Evolutionary conservation across 306 rosid species (phyloP), one percentile per base, ranked within the genome.

Genomic region (Prunus davidiana): DNA sequence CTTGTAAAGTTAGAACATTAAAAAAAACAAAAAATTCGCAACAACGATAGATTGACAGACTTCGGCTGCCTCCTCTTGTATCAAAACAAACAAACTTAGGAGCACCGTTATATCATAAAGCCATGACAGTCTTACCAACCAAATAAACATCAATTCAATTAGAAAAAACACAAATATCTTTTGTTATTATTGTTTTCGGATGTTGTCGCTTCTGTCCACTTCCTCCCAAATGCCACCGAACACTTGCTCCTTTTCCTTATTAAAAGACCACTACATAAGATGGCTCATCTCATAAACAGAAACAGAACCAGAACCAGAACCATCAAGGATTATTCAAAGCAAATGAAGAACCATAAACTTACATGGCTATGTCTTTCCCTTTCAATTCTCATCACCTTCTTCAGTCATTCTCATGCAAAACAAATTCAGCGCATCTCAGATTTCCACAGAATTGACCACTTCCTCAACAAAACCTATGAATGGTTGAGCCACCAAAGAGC

Each of bases 351-450:
- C 74, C 77, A 3, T 10, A 82, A 20, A 51, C 14, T 71, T 6
- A 51, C 74, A 74, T 68, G 76, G 80, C 64, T 79, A 20, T 12
- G 83, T 60, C 81, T 92, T 66, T 66, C 74, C 49, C 69, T 80
- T 24, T 46, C 80, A 67, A 41, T 82, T 69, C 67, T 87, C 86
- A 56, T 61, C 50, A 38, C 71, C 43, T 54, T 78, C 82, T 49
- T 78, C 82, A 50, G 49, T 67, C 80, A 69, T 66, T 84, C 96
- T 55, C 76, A 82, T 63, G 97, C 96, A 80, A 83, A 80, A 55
- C 87, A 83, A 84, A 25, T 77, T 69, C 76, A 80, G 25, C 85
- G 84, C 79, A 74, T 79, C 65, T 84, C 89, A 45, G 74, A 74
- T 15, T 71, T 76, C 71, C n/a, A 73, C 64, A 77, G 32, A 24